Percentiles rank a stretch among this genome's conserved stretches.
Conservation (phyloP, 2,329 filamentous ascomycete species). For the Fusarium cyanostomum region DNA sequence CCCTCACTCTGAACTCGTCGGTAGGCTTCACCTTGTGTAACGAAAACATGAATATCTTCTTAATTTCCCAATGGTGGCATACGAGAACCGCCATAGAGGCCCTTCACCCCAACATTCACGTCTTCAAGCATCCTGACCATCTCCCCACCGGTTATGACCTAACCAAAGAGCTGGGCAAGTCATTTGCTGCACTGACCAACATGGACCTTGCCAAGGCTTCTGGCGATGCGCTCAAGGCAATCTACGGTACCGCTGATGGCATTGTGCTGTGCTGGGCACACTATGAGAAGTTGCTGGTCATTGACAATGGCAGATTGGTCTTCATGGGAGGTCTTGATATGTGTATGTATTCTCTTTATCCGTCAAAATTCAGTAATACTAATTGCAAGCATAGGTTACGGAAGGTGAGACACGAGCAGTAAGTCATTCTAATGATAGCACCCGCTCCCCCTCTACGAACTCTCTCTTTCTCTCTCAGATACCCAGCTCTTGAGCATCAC, state of each 20-base stretch:
- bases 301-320: slow-evolving; percentile 76
- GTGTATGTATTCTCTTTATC: slow-evolving; percentile 56
- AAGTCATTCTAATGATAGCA: slow-evolving; percentile 31
- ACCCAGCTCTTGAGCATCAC: no score
- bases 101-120: slow-evolving; percentile 83
- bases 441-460: no score
- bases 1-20: slow-evolving; percentile 68
- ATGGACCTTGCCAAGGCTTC: slow-evolving; percentile 72
- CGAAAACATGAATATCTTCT: no score
- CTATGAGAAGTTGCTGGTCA: slow-evolving; percentile 87
- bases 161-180: slow-evolving; percentile 73
- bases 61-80: no score
- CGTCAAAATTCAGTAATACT: slow-evolving; percentile 15
- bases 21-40: slow-evolving; percentile 49
- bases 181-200: slow-evolving; percentile 60
- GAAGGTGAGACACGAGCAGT: slow-evolving; percentile 87
- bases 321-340: slow-evolving; percentile 95
- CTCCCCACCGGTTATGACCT: slow-evolving; percentile 76
- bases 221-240: slow-evolving; percentile 75
- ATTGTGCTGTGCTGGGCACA: slow-evolving; percentile 92
- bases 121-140: slow-evolving; percentile 93
- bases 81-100: slow-evolving; percentile 82
- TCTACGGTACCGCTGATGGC: slow-evolving; percentile 85
- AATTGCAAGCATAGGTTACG: slow-evolving; percentile 66
- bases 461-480: no score